A percentile compares a stretch with the other conserved stretches of the same genome.
These are phyloP conservation scores for Sambucus nigra DNA, from an alignment of 129 eudicot species.

Conservation along the genomic window DNA sequence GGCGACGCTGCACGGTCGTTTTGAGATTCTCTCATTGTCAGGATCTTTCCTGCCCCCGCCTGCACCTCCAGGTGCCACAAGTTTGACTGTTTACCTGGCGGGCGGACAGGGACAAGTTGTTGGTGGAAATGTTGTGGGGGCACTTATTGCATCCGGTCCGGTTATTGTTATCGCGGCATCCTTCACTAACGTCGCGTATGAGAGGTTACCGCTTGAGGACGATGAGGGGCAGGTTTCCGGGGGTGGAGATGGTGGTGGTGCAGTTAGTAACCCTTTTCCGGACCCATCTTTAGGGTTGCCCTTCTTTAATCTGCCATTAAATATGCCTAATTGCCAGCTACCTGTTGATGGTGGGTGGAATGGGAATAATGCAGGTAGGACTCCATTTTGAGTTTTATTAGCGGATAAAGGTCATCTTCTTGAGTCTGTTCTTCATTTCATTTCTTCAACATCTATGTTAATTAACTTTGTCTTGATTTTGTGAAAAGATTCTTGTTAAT, in stretches of 20 bases:
- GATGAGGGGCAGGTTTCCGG: constrained; percentile 32
- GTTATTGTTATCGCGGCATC: constrained; percentile 76
- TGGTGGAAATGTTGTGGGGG: constrained; percentile 71
- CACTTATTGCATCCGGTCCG: constrained; percentile 67
- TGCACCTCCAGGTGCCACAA: constrained; percentile 84
- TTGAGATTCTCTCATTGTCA: constrained; percentile 64
- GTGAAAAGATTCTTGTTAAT: no score
- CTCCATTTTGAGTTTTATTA: neutral
- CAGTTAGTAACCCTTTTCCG: constrained; percentile 22
- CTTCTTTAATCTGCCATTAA: constrained; percentile 54
- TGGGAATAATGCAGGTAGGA: neutral
- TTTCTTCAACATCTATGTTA: no score
- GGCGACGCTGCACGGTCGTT: constrained; percentile 63
- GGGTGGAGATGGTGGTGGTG: constrained; percentile 18
- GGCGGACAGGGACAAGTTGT: constrained; percentile 84
- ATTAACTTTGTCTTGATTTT: no score
- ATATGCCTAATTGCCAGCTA: constrained; percentile 23
- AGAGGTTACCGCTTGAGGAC: constrained; percentile 67
- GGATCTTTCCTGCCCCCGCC: constrained; percentile 85
- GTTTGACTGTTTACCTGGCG: constrained; percentile 65
- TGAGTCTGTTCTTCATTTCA: no score
- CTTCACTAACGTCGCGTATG: constrained; percentile 78
- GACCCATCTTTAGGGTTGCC: constrained; percentile 76
- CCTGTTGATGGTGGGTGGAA: neutral
- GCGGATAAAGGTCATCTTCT: neutral